Conservation (phyloP, 2,329 filamentous ascomycete genomes). For the Penicillium sp. region DNA sequence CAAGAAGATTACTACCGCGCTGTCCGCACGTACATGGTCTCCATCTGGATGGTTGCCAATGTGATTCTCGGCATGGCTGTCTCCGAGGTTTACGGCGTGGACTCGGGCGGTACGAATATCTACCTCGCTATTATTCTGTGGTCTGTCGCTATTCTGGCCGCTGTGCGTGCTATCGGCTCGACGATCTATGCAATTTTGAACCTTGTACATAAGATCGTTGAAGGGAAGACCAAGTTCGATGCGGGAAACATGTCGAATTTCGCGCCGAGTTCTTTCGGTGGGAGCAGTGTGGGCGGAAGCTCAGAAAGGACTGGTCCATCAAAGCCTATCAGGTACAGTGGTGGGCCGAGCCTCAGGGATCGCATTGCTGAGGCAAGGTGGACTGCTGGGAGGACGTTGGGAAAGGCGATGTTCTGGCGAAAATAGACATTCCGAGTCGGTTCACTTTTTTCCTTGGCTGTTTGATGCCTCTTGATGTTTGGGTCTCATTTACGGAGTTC, state of each 20-base stretch:
- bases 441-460: neutral
- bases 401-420: slow-evolving; percentile 47
- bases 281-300: slow-evolving; percentile 25
- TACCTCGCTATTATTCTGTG: slow-evolving; percentile 94
- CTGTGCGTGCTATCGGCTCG: slow-evolving; percentile 84
- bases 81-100: slow-evolving; percentile 77
- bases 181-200: slow-evolving; percentile 84
- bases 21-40: slow-evolving; percentile 97
- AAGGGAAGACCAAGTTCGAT: slow-evolving; percentile 72
- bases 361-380: slow-evolving; percentile 42
- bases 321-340: slow-evolving; percentile 35
- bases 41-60: slow-evolving; percentile 91
- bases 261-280: slow-evolving; percentile 29
- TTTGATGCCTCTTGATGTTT: neutral
- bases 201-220: slow-evolving; percentile 78
- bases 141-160: slow-evolving; percentile 80
- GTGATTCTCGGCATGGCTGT: slow-evolving; percentile 92
- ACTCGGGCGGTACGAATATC: slow-evolving; percentile 75
- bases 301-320: slow-evolving; percentile 24
- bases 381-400: slow-evolving; percentile 37
- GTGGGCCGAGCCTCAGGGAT: slow-evolving; percentile 41
- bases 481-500: slow-evolving; percentile 13
- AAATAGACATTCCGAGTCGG: slow-evolving; percentile 30
- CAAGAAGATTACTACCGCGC: slow-evolving; percentile 99
- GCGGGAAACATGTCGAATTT: slow-evolving; percentile 41